Base-by-base conservation (phyloP, 306 rosid genomes). In the Ziziphus jujuba region DNA sequence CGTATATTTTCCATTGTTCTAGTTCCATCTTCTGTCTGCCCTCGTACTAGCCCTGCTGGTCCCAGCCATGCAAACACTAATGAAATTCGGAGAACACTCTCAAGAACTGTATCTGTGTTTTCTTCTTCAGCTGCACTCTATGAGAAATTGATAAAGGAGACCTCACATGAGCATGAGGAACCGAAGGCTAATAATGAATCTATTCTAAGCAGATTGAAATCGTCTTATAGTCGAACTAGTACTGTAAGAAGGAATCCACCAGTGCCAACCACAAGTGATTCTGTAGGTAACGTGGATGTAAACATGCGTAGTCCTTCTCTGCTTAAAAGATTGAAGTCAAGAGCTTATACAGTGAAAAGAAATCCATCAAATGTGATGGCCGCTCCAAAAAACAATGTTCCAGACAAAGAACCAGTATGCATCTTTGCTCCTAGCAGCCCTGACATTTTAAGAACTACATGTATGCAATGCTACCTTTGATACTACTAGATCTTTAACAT, bases 161-260 rank as follows among this genome's bases (percentile, higher is more conserved):
- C 31, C 21, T 19, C 50, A 36, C 68, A 51, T 33, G 68, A 73
- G 15, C 50, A 44, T 14, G 75, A 45, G 19, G 75, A n/a, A 54
- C 24, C 72, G 15, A 82, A 84, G 56, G 65, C 16, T 63, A 80
- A 62, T 47, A 82, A 79, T 51, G 66, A 65, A 28, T 75, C 89
- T 25, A 70, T 90, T 82, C 35, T 85, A 38, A 80, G 80, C 77
- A 82, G 90, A 70, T 75, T 90, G 77, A 89, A 81, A 75, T 84
- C 93, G 69, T 71, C 56, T 83, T 83, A 83, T 77, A 65, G 88
- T 56, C 79, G 84, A 61, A 50, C 79, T 70, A 5, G 55, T 57
- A 84, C 86, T 54, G 56, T 69, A 63, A 86, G 61, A 78, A 81
- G 59, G 35, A 59, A 69, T 21, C 47, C 61, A 74, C 23, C 82